A percentile compares a stretch with the other conserved stretches of the same genome.
These are phyloP conservation scores for Plantago ovata DNA, from an alignment of 257 asterid genomes.

Conservation along the genomic window DNA sequence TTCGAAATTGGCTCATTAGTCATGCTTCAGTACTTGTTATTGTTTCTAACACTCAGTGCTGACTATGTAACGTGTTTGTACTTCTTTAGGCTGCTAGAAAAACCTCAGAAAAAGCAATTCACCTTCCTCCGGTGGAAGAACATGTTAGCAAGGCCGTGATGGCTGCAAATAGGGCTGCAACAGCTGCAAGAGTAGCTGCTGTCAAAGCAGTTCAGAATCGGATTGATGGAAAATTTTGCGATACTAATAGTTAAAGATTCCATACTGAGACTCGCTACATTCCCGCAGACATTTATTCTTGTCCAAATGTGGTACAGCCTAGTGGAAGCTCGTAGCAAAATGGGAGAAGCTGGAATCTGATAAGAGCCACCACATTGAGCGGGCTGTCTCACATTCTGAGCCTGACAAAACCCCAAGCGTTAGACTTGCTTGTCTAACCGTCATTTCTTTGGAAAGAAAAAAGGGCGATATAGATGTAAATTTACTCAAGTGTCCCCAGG, in stretches of 20 bases:
- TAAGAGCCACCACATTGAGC: too few species aligned
- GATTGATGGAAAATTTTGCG: slow-evolving; percentile 42
- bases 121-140: slow-evolving; percentile 50
- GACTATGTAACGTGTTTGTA: neutral
- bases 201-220: slow-evolving; percentile 50
- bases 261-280: neutral
- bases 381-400: slow-evolving; percentile 2
- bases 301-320: neutral
- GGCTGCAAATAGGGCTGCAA: slow-evolving; percentile 62
- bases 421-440: neutral
- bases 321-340: neutral
- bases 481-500: slow-evolving; percentile 20
- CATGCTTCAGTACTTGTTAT: too few species aligned
- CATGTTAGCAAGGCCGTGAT: slow-evolving; percentile 66
- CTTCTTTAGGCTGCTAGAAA: slow-evolving; percentile 61
- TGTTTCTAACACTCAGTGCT: too few species aligned
- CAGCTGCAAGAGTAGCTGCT: slow-evolving; percentile 63
- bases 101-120: slow-evolving; percentile 57
- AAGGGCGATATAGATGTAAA: slow-evolving; percentile 23
- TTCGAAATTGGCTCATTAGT: too few species aligned
- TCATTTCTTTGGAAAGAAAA: neutral
- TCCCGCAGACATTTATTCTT: neutral
- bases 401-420: neutral
- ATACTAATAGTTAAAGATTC: slow-evolving; percentile 28
- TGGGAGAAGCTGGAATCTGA: neutral